Evolutionary conservation across 352 stramenopile species (phyloP).

Genomic region (Globisporangium rhizosaccharum): DNA sequence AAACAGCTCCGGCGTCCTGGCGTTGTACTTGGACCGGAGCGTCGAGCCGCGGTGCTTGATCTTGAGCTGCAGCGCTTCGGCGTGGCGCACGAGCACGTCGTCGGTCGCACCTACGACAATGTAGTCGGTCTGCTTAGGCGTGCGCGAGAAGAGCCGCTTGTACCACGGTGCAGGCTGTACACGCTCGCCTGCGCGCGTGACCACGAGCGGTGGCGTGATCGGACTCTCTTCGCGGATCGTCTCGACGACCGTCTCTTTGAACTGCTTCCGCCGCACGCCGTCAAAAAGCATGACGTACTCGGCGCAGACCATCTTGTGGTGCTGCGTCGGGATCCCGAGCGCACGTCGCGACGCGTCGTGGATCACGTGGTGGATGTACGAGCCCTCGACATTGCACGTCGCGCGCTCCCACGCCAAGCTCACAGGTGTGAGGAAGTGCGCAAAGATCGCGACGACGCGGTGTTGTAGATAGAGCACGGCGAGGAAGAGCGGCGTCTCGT

Average conservation of each 20-base stretch:
- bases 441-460: slow-evolving; percentile 32
- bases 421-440: slow-evolving; percentile 23
- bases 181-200: slow-evolving; percentile 29
- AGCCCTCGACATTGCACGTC: slow-evolving; percentile 72
- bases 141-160: neutral
- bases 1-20: slow-evolving; percentile 35
- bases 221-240: slow-evolving; percentile 67
- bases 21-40: slow-evolving; percentile 49
- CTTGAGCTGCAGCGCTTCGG: slow-evolving; percentile 59
- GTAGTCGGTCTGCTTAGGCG: slow-evolving; percentile 34
- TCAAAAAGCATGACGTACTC: slow-evolving; percentile 80
- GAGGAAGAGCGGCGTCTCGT: slow-evolving; percentile 65
- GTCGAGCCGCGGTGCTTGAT: slow-evolving; percentile 64
- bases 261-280: slow-evolving; percentile 39
- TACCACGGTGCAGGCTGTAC: slow-evolving; percentile 11
- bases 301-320: slow-evolving; percentile 22
- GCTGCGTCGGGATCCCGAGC: slow-evolving; percentile 20
- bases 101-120: slow-evolving; percentile 53
- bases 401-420: slow-evolving; percentile 47
- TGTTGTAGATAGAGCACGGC: slow-evolving; percentile 51
- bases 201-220: slow-evolving; percentile 39
- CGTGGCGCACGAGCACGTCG: slow-evolving; percentile 51
- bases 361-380: slow-evolving; percentile 52
- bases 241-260: slow-evolving; percentile 73
- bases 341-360: slow-evolving; percentile 24